A percentile compares a stretch with the other conserved stretches of the same genome.
Conservation (phyloP, 2,329 filamentous ascomycete species). For the Xylariales sp. region DNA sequence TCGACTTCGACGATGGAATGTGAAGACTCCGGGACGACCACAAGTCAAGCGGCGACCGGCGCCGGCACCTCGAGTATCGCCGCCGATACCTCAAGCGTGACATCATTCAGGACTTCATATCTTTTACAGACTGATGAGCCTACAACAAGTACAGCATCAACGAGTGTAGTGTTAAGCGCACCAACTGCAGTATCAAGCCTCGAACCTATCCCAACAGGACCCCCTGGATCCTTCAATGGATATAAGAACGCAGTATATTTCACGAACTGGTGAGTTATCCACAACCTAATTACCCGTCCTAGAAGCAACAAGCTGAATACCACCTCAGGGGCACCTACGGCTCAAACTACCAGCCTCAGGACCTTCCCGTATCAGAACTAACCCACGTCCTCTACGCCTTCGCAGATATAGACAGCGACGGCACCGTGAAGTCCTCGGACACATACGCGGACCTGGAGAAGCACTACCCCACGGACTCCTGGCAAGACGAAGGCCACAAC, state of each 20-base stretch:
- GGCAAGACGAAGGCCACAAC: constrained; percentile 52
- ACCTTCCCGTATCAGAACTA: constrained; percentile 62
- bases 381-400: constrained; percentile 69
- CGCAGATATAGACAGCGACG: constrained; percentile 39
- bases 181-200: too few relatives aligned
- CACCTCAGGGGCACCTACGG: constrained; percentile 34
- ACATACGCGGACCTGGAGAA: constrained; percentile 61
- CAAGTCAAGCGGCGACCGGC: not conserved
- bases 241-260: constrained; percentile 46
- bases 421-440: constrained; percentile 54
- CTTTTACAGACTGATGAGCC: too few relatives aligned
- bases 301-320: constrained; percentile 6
- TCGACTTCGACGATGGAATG: not conserved
- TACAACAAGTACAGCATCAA: not conserved
- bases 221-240: constrained; percentile 11
- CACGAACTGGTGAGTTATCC: constrained; percentile 43
- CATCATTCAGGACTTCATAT: too few relatives aligned
- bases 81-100: too few relatives aligned
- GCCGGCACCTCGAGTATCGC: too few relatives aligned
- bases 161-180: not conserved
- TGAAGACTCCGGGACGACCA: not conserved
- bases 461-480: constrained; percentile 63
- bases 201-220: not conserved
- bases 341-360: constrained; percentile 57
- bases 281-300: not conserved